A percentile compares a stretch with the other conserved stretches of the same genome.
Evolutionary conservation across 169 alveolate species (phyloP).

Genomic region (Plasmodium fragile): DNA sequence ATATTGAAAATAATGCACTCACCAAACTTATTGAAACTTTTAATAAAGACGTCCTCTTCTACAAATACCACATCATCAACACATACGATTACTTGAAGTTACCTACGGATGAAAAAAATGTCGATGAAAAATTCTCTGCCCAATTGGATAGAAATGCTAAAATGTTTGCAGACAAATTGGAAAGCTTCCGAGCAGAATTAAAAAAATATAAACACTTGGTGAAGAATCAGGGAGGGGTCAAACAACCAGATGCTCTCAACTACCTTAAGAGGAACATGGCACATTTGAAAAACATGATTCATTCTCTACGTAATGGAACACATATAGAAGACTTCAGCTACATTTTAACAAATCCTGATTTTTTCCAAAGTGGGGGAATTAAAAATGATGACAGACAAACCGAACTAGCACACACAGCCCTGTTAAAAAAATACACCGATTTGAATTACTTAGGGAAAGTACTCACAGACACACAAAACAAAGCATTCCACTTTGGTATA

Average conservation of each 20-base stretch:
- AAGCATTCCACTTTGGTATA: neutral
- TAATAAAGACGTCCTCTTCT: neutral
- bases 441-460: neutral
- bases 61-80: constrained; percentile 3
- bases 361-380: neutral
- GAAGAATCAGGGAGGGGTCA: neutral
- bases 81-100: neutral
- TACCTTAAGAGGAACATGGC: constrained; percentile 31
- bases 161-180: neutral
- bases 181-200: neutral
- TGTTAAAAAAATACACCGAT: neutral
- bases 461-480: neutral
- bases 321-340: constrained; percentile 15
- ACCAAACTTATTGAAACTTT: neutral
- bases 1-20: constrained; percentile 19
- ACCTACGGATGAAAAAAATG: neutral
- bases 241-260: neutral
- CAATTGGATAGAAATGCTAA: neutral
- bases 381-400: constrained; percentile 7
- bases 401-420: neutral
- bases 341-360: constrained; percentile 15
- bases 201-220: neutral
- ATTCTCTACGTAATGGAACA: neutral
- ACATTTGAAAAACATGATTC: constrained; percentile 7
- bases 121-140: constrained; percentile 13